These are phyloP conservation scores for Leccinum cinnamomeum DNA, from an alignment of 1,284 basidiomycete species.

Conservation along the genomic window DNA sequence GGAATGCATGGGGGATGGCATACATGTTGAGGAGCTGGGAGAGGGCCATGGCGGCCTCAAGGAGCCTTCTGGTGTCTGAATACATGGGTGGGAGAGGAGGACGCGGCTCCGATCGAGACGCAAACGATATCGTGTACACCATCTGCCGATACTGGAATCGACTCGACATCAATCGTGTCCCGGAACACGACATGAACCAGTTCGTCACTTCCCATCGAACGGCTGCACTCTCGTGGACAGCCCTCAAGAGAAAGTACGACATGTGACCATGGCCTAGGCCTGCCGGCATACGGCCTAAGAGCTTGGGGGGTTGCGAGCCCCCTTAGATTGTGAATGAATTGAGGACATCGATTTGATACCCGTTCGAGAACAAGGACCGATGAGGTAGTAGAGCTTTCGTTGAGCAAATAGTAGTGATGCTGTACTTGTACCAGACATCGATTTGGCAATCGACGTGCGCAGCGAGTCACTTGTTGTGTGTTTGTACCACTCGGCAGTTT, in stretches of 20 bases:
- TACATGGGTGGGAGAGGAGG: constrained; percentile 39
- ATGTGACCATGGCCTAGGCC: constrained; percentile 31
- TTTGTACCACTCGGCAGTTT: background rate
- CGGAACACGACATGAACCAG: constrained; percentile 75
- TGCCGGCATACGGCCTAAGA: background rate
- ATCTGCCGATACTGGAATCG: constrained; percentile 71
- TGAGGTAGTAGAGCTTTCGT: constrained; percentile 15
- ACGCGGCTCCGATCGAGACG: constrained; percentile 64
- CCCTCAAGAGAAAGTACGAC: constrained; percentile 70
- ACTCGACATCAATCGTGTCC: constrained; percentile 77
- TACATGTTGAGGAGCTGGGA: constrained; percentile 42
- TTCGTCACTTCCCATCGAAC: constrained; percentile 57
- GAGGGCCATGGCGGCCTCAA: constrained; percentile 52
- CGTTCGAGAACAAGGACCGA: constrained; percentile 18
- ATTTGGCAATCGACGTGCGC: constrained; percentile 14
- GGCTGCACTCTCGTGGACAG: constrained; percentile 64
- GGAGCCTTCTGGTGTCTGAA: constrained; percentile 46
- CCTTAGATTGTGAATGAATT: background rate
- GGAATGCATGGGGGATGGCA: constrained; percentile 53
- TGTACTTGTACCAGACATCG: constrained; percentile 14
- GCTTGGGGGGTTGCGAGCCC: background rate
- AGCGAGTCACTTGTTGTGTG: background rate
- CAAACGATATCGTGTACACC: constrained; percentile 67
- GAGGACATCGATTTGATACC: constrained; percentile 32
- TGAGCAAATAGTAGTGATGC: constrained; percentile 17